Evolutionary conservation across 495 filamentous ascomycete species (phyloP), one percentile per base, ranked within the genome.

Genomic region (Penicillium arizonense): DNA sequence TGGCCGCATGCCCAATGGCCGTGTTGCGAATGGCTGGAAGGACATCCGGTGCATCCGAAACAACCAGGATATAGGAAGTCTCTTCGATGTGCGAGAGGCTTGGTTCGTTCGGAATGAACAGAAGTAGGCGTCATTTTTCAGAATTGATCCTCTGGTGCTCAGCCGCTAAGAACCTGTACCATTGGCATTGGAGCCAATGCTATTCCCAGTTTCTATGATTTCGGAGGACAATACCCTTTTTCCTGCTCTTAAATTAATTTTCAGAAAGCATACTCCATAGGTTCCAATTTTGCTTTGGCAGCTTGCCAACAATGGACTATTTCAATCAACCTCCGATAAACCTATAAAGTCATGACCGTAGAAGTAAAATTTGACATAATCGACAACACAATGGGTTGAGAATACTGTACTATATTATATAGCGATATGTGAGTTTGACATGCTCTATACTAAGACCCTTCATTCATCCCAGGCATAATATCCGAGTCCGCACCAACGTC

Each of bases 401-500:
- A 18, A 18, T 18, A 18, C 18, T 18, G 18, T 18, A 30, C 9
- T 8, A 8, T 4, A 30, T 30, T 8, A 30, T 30, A 30, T 30
- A 8, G 28, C 5, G 28, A 30, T 7, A 16, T 33, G 20, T 28
- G 10, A 9, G 11, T 8, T 32, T 20, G 5, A 34, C 8, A 30
- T 23, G 23, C 10, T 14, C 11, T 46, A 11, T 3, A 18, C 26
- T 33, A 41, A 41, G 10, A 9, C 11, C 37, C 37, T 44, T 46
- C 43, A 50, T 56, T 41, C 53, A 38, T 37, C 14, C 55, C 63
- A 53, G 74, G 57, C 45, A 57, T 62, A 26, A 56, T 36, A 52
- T 73, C 70, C n/a, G 61, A 56, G 57, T 73, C 65, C 21, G 64
- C 67, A 24, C 69, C 83, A 59, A 92, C 88, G 67, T 94, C 91